phyloP scores from a whole-genome alignment of 176 grass and related monocot species.

The Dactylis glomerata region DNA sequence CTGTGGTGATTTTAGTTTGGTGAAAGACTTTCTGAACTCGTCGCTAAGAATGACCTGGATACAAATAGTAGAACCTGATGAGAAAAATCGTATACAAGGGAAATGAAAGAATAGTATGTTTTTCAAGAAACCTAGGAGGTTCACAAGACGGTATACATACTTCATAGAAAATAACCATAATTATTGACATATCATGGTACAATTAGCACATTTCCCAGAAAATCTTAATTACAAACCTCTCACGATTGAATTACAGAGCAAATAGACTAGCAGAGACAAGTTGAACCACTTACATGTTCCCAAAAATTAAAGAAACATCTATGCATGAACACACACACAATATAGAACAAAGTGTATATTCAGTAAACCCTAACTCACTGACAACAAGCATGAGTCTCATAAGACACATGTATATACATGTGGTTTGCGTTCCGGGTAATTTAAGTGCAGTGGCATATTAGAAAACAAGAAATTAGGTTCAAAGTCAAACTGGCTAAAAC shows the following conservation, averaged over 20 bases:
- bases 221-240: conserved; percentile 3
- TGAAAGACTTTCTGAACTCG: conserved; percentile 64
- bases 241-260: background rate
- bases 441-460: background rate
- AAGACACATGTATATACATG: background rate
- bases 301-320: background rate
- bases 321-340: background rate
- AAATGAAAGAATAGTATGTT: background rate
- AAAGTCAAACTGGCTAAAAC: background rate
- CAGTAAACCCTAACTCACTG: background rate
- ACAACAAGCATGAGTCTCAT: background rate
- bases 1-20: conserved; percentile 46
- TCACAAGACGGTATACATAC: background rate
- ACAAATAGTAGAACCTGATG: background rate
- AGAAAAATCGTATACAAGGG: background rate
- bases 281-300: background rate
- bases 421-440: background rate
- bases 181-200: background rate
- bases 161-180: background rate
- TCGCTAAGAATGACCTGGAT: conserved; percentile 69
- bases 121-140: background rate
- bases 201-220: background rate
- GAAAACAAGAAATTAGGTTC: background rate
- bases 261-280: background rate
- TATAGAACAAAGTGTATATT: background rate